Conservation (phyloP, 768 basidiomycete genomes). For the Suillus clintonianus region DNA sequence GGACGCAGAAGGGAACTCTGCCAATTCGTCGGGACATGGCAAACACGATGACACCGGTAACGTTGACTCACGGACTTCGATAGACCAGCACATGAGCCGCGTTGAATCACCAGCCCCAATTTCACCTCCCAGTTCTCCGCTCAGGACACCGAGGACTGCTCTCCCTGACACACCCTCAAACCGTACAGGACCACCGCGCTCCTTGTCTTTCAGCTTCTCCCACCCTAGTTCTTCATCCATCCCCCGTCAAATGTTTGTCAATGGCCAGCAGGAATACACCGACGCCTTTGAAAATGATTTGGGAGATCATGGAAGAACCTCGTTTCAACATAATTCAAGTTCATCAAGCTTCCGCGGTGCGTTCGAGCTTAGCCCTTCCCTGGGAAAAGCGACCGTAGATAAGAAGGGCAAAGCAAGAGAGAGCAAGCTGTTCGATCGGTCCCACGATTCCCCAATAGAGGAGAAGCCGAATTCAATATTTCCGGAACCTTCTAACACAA, state of each 20-base stretch:
- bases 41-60: neutral
- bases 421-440: constrained; percentile 50
- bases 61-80: neutral
- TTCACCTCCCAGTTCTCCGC: constrained; percentile 8
- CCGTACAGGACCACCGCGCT: constrained; percentile 74
- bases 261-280: constrained; percentile 28
- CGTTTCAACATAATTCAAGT: constrained; percentile 27
- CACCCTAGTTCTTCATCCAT: constrained; percentile 41
- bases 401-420: constrained; percentile 58
- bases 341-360: constrained; percentile 62
- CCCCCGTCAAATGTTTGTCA: constrained; percentile 29
- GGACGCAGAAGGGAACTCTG: constrained; percentile 1
- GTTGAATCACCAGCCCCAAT: constrained; percentile 10
- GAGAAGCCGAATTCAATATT: constrained; percentile 30
- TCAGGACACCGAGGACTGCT: constrained; percentile 4
- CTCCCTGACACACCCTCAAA: constrained; percentile 52
- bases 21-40: neutral
- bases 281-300: constrained; percentile 31
- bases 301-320: constrained; percentile 33
- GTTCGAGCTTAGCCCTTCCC: constrained; percentile 44
- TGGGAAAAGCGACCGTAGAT: constrained; percentile 44
- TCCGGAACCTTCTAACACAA: constrained; percentile 22
- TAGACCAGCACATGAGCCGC: constrained; percentile 12
- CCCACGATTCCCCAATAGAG: constrained; percentile 52
- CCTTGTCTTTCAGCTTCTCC: constrained; percentile 66